Base-by-base conservation (phyloP, 805 yeast genomes). In the Wickerhamiella azymoides region DNA sequence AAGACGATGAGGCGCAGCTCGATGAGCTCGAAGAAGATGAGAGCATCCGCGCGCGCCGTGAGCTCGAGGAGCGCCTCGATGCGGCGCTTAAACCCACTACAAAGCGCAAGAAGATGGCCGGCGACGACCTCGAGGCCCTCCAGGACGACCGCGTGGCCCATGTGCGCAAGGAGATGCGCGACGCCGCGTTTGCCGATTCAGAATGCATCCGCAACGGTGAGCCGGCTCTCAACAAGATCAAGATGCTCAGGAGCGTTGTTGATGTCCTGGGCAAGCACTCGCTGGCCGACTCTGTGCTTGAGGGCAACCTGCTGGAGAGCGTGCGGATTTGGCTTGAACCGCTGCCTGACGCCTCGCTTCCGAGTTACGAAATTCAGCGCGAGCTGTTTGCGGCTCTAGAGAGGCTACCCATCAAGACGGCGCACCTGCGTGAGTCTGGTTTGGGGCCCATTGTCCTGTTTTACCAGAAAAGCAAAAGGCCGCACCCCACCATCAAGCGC, bases 291-390 rank as follows among this genome's bases (percentile, higher is more conserved):
- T 81, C 94, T 25, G 84, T 92, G 49, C 71, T 92, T 57, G 99
- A 92, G 67, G 92, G 92, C 62, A 92, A 92, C 62, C 64, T 92
- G 55, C 69, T 92, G 49, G 96, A 89, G 57, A 89, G 94, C 43
- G 88, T 92, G 24, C 74, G 97, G 55, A 79, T 85, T 61, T 92
- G 99, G 99, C 71, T 92, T 48, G 99, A 92, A 63, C 99, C 99
- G 26, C 71, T 92, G 56, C 98, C 98, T 3, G 97, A 93, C 69
- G 94, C 93, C 39, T 84, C 96, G 10, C 71, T 92, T 65, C 99
- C 99, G n/a, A 88, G 95, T 1, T 92, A 82, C 66, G 94, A 86
- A 62, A 89, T 92, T 53, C 98, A 92, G 62, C 84, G 81, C 62
- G 88, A 82, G 47, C 66, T 92, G 55, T 83, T 92, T 54, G 68